These are phyloP conservation scores for Microbotryum scabiosae DNA, from an alignment of 1,284 basidiomycete species.

Conservation along the genomic window DNA sequence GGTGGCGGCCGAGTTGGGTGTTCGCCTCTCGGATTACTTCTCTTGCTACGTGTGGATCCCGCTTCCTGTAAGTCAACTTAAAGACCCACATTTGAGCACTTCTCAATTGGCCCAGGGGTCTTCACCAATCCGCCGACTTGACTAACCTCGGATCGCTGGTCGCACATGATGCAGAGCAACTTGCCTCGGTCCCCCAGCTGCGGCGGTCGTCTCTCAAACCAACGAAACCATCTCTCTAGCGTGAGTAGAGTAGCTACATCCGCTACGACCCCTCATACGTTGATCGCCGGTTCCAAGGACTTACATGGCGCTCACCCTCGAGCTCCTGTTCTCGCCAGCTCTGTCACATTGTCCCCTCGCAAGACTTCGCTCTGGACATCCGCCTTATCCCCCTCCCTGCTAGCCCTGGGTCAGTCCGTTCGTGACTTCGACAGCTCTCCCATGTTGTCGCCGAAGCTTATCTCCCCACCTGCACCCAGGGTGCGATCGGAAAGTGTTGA, in stretches of 20 bases:
- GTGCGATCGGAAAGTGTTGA: slow-evolving; percentile 23
- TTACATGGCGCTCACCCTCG: too few species aligned
- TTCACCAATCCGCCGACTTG: background rate
- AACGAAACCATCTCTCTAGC: slow-evolving; percentile 21
- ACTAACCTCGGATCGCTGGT: background rate
- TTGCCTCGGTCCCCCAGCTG: slow-evolving; percentile 22
- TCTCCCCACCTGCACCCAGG: slow-evolving; percentile 1
- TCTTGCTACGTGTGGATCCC: slow-evolving; percentile 4
- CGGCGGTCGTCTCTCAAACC: slow-evolving; percentile 22
- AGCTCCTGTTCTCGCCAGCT: background rate
- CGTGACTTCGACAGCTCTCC: too few species aligned
- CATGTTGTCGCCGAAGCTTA: background rate
- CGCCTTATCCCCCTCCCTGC: slow-evolving; percentile 12
- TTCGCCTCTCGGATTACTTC: slow-evolving; percentile 20
- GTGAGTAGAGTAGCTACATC: background rate
- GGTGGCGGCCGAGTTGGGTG: slow-evolving; percentile 19
- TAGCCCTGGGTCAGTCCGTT: slow-evolving; percentile 21
- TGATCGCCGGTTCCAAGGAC: too few species aligned
- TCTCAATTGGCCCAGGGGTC: background rate
- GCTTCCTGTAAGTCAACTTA: slow-evolving; percentile 12
- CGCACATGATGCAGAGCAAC: slow-evolving; percentile 11
- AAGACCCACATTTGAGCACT: background rate
- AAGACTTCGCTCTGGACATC: slow-evolving; percentile 29
- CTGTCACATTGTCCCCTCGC: slow-evolving; percentile 20
- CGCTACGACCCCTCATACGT: too few species aligned